These are phyloP conservation scores for Penicillium pulvis DNA, from an alignment of 495 filamentous ascomycete species.

Conservation along the genomic window DNA sequence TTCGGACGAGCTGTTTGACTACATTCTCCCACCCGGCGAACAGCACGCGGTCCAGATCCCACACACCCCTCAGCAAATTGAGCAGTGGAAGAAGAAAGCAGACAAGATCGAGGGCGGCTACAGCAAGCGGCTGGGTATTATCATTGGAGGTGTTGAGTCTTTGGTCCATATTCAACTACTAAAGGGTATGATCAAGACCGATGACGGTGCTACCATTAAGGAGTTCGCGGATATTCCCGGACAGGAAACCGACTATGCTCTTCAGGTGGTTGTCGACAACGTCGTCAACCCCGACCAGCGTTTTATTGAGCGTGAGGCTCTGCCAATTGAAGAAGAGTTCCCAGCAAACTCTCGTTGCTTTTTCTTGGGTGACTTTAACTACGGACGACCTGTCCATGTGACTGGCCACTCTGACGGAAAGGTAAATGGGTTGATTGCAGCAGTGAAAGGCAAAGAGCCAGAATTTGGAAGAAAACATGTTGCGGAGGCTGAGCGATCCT, in stretches of 20 bases:
- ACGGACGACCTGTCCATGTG: slow-evolving; percentile 86
- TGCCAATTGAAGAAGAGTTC: slow-evolving; percentile 91
- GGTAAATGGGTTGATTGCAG: slow-evolving; percentile 73
- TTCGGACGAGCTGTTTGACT: slow-evolving; percentile 93
- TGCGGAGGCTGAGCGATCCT: slow-evolving; percentile 60
- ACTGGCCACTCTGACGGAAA: slow-evolving; percentile 71
- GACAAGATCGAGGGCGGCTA: slow-evolving; percentile 80
- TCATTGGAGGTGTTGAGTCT: slow-evolving; percentile 85
- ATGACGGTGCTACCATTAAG: slow-evolving; percentile 88
- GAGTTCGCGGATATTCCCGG: slow-evolving; percentile 90
- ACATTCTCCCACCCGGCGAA: slow-evolving; percentile 66
- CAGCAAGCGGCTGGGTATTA: slow-evolving; percentile 84
- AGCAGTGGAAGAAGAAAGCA: slow-evolving; percentile 81
- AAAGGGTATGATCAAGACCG: slow-evolving; percentile 86
- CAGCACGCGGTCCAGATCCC: slow-evolving; percentile 63
- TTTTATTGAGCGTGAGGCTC: slow-evolving; percentile 83
- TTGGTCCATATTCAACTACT: slow-evolving; percentile 90
- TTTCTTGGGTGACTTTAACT: slow-evolving; percentile 95
- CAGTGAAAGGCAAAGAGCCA: slow-evolving; percentile 66
- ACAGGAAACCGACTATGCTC: slow-evolving; percentile 87
- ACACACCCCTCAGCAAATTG: slow-evolving; percentile 77
- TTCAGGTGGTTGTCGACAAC: slow-evolving; percentile 86
- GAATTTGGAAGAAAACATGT: slow-evolving; percentile 81
- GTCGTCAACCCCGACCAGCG: slow-evolving; percentile 90
- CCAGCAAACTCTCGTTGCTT: slow-evolving; percentile 79